Evolutionary conservation across 371 early-diverging fungal species (phyloP), one percentile per base, ranked within the genome.

Genomic region (Mucor saturninus): DNA sequence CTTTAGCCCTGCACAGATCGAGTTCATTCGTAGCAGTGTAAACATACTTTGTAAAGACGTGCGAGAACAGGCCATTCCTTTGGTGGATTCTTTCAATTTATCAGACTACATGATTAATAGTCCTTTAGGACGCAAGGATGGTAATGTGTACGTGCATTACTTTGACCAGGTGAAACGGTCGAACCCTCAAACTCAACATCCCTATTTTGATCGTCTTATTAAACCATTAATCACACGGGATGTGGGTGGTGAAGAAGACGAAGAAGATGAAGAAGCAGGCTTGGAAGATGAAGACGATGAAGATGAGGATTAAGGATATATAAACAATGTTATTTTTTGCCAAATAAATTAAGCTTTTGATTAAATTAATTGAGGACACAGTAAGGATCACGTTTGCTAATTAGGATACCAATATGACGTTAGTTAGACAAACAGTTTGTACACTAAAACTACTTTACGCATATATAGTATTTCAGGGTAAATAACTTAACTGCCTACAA

Each of bases 71-170:
- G 91, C 93, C 51, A 90, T 95, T 69, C 87, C 92, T 9, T 79
- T 96, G 48, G 92, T 93, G 21, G 97, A 96, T 64, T 78, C 95
- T 29, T 96, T 95, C 78, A 91, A 89, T 70, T 87, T 89, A 75
- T 76, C 90, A 26, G 97, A 96, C 75, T 95, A 88, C 72, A 85
- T 93, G 38, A 73, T 96, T 74, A 93, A 95, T 83, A 93, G 93
- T 55, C 95, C 96, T 28, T 73, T 96, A 13, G 97, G 97, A 30
- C 86, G 90, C 46, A 86, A 83, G 59, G 95, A 96, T 61, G 97
- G 97, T 64, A 88, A 95, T 70, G 86, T 92, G 8, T 95, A 95
- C 72, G 91, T 88, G 54, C 85, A 88, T 68, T 95, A 94, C 91
- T 95, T 94, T 84, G 86, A 88, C 39, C 85, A 87, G 49, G 94